Evolutionary conservation across 306 rosid species (phyloP).

Genomic region (Quercus cerris): DNA sequence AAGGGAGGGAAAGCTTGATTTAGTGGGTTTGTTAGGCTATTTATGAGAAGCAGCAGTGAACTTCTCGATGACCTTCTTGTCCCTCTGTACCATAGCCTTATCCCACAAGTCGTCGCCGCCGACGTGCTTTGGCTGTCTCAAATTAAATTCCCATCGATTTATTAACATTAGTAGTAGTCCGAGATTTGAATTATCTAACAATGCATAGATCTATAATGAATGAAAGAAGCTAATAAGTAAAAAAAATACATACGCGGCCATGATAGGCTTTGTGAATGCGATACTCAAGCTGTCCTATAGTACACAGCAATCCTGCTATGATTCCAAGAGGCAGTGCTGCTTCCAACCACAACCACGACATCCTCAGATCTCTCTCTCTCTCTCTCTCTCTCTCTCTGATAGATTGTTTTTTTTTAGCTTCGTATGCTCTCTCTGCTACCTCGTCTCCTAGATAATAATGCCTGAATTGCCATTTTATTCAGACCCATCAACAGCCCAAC

Average conservation of each 20-base stretch:
- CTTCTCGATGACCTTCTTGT: conserved; percentile 72
- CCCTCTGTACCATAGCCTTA: conserved; percentile 93
- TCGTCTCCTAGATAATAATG: too few species aligned
- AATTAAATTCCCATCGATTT: background rate
- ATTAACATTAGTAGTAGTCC: background rate
- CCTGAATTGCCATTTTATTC: too few species aligned
- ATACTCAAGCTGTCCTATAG: conserved; percentile 84
- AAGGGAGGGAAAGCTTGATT: too few species aligned
- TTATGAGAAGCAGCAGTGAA: conserved; percentile 35
- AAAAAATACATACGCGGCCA: conserved; percentile 59
- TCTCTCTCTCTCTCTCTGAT: background rate
- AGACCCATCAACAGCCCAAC: too few species aligned
- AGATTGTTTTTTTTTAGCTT: too few species aligned
- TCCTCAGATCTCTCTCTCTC: conserved; percentile 15
- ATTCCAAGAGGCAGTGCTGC: conserved; percentile 83
- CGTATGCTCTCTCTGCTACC: too few species aligned
- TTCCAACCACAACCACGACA: conserved; percentile 69
- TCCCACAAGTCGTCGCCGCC: conserved; percentile 87
- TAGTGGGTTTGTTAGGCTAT: background rate
- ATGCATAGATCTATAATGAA: background rate
- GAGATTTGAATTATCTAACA: background rate
- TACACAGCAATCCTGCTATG: conserved; percentile 88
- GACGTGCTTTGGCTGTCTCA: conserved; percentile 78
- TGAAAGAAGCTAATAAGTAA: background rate
- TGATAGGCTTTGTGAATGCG: conserved; percentile 89